phyloP scores from a whole-genome alignment of 495 filamentous ascomycete species.

The Rusavskia elegans region DNA sequence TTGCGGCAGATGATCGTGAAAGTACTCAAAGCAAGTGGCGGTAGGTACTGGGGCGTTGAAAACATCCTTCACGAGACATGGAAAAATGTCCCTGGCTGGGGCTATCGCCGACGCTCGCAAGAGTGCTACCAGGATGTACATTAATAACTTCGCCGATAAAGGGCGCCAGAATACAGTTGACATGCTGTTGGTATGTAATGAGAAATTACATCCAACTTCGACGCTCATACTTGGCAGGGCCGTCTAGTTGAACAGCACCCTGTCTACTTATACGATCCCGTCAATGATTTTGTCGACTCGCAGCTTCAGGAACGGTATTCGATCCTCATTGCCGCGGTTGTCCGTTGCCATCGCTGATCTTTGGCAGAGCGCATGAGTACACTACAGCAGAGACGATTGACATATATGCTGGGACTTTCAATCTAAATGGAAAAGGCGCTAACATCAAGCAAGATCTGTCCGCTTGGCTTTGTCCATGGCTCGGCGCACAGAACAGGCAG shows the following conservation, averaged over 20 bases:
- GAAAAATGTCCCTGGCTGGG: conserved; percentile 90
- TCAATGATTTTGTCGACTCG: conserved; percentile 70
- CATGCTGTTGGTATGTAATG: conserved; percentile 40
- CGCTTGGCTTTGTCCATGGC: conserved; percentile 57
- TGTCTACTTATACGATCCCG: conserved; percentile 79
- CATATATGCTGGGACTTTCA: conserved; percentile 85
- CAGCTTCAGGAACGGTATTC: conserved; percentile 48
- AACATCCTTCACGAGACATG: conserved; percentile 86
- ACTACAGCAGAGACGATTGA: conserved; percentile 33
- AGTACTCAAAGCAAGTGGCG: no score
- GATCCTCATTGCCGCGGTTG: not conserved
- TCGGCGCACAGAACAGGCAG: conserved; percentile 31
- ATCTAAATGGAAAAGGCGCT: conserved; percentile 70
- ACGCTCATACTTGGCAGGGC: conserved; percentile 26
- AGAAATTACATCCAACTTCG: not conserved
- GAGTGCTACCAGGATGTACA: conserved; percentile 80
- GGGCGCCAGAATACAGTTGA: conserved; percentile 88
- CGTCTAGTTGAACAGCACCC: conserved; percentile 67
- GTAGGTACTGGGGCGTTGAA: conserved; percentile 75
- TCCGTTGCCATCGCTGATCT: not conserved
- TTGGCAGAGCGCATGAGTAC: conserved; percentile 28
- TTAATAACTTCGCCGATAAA: conserved; percentile 95
- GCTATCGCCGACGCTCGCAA: conserved; percentile 92
- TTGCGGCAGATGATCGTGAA: no score
- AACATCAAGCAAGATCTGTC: conserved; percentile 68